A percentile compares a stretch with the other conserved stretches of the same genome.
These are phyloP conservation scores for Schoenoplectus tabernaemontani DNA, from an alignment of 202 grass and related monocot species.

Conservation along the genomic window DNA sequence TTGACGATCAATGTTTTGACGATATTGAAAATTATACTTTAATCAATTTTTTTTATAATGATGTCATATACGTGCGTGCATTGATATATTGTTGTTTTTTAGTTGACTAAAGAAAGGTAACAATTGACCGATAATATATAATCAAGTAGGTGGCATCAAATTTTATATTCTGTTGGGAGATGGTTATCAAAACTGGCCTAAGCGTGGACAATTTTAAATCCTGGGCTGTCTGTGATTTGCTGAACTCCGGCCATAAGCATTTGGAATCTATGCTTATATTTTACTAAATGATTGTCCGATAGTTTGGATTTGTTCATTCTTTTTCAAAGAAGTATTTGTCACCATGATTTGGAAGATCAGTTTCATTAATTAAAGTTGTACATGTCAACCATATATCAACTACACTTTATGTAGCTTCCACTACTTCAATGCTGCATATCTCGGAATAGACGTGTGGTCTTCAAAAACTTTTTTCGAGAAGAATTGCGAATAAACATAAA, in stretches of 20 bases:
- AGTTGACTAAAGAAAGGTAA: neutral
- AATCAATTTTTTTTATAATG: too few relatives aligned
- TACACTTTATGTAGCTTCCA: neutral
- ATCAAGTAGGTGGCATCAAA: neutral
- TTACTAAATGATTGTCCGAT: neutral
- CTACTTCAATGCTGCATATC: too few relatives aligned
- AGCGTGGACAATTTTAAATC: neutral
- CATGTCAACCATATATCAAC: neutral
- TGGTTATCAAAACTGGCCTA: neutral
- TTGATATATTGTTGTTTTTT: too few relatives aligned
- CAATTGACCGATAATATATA: neutral
- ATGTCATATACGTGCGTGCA: too few relatives aligned
- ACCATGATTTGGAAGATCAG: neutral
- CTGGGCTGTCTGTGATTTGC: neutral
- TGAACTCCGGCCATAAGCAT: neutral
- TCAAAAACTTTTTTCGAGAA: too few relatives aligned
- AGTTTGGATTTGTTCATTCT: neutral
- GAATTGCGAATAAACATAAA: too few relatives aligned
- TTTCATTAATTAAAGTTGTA: neutral
- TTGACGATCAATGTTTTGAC: too few relatives aligned
- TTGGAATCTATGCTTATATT: slow-evolving; percentile 14
- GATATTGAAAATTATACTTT: too few relatives aligned
- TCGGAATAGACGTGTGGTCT: neutral
- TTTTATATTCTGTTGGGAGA: neutral
- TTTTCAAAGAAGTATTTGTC: neutral